Evolutionary conservation across 2,329 filamentous ascomycete species (phyloP).

Genomic region (Ophiostoma sp.): DNA sequence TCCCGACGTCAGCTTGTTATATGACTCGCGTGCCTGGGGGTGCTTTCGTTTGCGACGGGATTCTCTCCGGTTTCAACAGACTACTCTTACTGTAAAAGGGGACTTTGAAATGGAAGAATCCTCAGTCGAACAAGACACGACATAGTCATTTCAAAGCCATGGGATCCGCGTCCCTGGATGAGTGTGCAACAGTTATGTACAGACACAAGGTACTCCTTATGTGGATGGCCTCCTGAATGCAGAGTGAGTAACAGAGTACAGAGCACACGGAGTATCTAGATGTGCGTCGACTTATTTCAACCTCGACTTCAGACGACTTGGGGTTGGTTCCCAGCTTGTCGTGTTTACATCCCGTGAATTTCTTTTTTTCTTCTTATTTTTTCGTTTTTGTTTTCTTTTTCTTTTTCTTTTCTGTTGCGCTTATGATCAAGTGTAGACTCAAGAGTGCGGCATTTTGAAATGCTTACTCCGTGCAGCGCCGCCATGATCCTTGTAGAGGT

Average conservation of each 20-base stretch:
- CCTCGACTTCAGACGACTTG: neutral
- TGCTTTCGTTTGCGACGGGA: neutral
- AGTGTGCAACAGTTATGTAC: neutral
- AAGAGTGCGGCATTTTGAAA: slow-evolving; percentile 3
- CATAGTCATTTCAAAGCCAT: neutral
- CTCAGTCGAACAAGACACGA: neutral
- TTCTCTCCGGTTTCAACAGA: neutral
- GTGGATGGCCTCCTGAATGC: neutral
- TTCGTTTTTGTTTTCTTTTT: no score
- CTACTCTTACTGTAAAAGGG: neutral
- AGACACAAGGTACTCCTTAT: neutral
- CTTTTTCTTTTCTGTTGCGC: neutral
- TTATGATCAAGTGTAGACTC: neutral
- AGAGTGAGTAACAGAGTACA: no score
- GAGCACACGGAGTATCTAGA: no score
- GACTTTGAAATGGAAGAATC: neutral
- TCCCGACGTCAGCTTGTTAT: no score
- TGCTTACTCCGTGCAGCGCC: neutral
- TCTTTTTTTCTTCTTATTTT: no score
- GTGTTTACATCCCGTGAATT: slow-evolving; percentile 3
- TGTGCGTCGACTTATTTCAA: neutral
- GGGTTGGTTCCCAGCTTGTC: neutral
- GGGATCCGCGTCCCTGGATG: neutral
- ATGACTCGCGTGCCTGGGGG: neutral
- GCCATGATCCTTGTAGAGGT: neutral